Evolutionary conservation across 345 rosid species (phyloP).

Genomic region (Eucalyptus polybractea): DNA sequence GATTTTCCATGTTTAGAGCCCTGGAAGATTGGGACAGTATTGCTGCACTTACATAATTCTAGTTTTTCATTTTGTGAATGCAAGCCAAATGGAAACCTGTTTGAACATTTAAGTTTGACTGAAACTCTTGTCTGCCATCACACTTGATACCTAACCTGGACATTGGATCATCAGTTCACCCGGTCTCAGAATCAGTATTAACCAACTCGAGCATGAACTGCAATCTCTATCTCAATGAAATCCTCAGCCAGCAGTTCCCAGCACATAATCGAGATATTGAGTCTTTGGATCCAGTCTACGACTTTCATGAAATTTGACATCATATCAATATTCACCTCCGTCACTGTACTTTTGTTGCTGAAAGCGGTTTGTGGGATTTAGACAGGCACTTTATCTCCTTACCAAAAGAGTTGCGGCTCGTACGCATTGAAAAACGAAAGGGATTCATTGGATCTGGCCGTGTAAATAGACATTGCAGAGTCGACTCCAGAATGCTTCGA

Average conservation of each 20-base stretch:
- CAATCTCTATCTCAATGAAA: background rate
- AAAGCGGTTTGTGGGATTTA: background rate
- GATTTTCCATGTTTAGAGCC: background rate
- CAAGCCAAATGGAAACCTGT: background rate
- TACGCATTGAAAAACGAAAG: background rate
- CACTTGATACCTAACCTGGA: background rate
- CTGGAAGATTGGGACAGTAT: background rate
- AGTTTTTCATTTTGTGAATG: background rate
- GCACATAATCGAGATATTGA: background rate
- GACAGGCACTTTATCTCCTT: background rate
- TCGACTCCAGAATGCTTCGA: background rate
- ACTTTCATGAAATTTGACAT: background rate
- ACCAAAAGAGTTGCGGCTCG: background rate
- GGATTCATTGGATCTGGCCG: background rate
- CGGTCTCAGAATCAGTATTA: background rate
- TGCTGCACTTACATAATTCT: background rate
- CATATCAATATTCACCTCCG: background rate
- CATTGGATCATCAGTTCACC: background rate
- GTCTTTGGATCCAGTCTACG: background rate
- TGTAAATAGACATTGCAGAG: background rate
- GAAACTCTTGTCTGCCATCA: background rate
- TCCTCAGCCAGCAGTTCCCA: background rate
- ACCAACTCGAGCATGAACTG: background rate
- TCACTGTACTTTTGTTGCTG: background rate
- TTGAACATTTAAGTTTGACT: background rate